Evolutionary conservation across 2,329 filamentous ascomycete species (phyloP).

Genomic region (Colletotrichum sublineola): DNA sequence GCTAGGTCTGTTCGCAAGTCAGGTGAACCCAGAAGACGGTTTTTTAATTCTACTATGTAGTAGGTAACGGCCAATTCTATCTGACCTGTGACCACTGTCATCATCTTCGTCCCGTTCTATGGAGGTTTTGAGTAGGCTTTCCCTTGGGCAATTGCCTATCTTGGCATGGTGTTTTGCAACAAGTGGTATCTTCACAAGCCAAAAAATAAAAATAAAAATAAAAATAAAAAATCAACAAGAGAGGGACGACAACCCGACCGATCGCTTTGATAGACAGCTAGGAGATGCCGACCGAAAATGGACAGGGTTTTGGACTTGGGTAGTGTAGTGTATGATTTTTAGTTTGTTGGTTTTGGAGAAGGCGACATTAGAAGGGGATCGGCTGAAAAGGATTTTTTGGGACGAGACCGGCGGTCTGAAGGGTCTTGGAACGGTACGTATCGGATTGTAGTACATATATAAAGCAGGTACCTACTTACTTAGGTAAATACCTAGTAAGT

Average conservation of each 20-base stretch:
- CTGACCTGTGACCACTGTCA: not conserved
- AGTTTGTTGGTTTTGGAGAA: conserved; percentile 5
- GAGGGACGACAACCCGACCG: too few species aligned
- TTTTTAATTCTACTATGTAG: not conserved
- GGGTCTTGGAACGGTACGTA: conserved; percentile 24
- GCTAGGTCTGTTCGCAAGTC: not conserved
- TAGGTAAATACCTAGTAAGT: not conserved
- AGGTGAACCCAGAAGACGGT: not conserved
- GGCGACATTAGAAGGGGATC: not conserved
- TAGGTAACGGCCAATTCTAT: not conserved
- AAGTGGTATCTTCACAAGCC: conserved; percentile 1
- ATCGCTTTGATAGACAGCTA: not conserved
- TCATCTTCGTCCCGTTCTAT: not conserved
- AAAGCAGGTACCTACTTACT: too few species aligned
- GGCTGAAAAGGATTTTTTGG: conserved; percentile 27
- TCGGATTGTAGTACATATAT: not conserved
- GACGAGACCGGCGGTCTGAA: conserved; percentile 37
- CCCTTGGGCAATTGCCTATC: not conserved
- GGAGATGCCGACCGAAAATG: conserved; percentile 7
- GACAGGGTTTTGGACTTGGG: not conserved
- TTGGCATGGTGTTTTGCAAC: too few species aligned
- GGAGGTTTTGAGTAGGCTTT: not conserved
- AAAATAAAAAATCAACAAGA: not conserved
- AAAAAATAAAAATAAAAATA: not conserved
- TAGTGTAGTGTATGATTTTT: not conserved